phyloP scores from a whole-genome alignment of 2,329 filamentous ascomycete species.

The Camptophora hylomeconis region DNA sequence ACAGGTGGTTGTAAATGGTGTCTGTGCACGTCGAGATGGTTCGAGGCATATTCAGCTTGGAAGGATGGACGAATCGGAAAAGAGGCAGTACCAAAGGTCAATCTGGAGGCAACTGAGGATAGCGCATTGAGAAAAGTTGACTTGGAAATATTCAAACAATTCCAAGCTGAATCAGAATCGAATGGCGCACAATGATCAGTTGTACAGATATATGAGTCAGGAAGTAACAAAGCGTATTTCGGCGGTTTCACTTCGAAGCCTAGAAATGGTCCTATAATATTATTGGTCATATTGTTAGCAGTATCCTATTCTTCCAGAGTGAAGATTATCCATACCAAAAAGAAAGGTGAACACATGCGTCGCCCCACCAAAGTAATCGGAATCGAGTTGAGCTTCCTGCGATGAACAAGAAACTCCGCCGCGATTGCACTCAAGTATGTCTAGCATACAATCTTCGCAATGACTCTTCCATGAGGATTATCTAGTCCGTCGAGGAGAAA shows the following conservation, averaged over 20 bases:
- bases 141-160: constrained; percentile 24
- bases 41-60: constrained; percentile 45
- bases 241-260: background rate
- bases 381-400: constrained; percentile 65
- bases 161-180: constrained; percentile 19
- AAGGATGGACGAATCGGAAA: constrained; percentile 26
- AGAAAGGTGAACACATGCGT: constrained; percentile 48
- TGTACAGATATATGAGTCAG: background rate
- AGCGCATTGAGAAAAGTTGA: constrained; percentile 24
- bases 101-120: constrained; percentile 26
- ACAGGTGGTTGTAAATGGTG: constrained; percentile 51
- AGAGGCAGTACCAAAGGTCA: constrained; percentile 19
- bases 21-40: constrained; percentile 47
- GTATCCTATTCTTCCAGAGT: constrained; percentile 8
- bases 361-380: constrained; percentile 79
- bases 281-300: constrained; percentile 8
- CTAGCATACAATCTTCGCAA: constrained; percentile 75
- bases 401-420: constrained; percentile 45
- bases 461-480: constrained; percentile 81
- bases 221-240: background rate
- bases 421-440: constrained; percentile 92
- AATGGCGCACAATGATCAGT: constrained; percentile 8
- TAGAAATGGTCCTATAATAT: background rate
- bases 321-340: constrained; percentile 13
- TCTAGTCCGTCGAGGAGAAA: no score